Evolutionary conservation across 192 early-diverging fungal species (phyloP).

Genomic region (Backusella macrospora): DNA sequence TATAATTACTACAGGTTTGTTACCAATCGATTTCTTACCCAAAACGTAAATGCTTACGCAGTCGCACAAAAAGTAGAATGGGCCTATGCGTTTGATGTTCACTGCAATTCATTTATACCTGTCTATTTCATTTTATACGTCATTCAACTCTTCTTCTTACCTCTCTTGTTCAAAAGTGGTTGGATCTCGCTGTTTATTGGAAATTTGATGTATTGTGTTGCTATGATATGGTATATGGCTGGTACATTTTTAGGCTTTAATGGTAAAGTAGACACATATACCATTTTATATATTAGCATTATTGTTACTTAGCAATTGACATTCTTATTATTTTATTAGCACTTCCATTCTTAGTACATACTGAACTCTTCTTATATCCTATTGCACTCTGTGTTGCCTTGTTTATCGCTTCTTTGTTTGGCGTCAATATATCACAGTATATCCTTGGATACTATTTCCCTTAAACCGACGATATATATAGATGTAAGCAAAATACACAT

Average conservation of each 20-base stretch:
- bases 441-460: not conserved
- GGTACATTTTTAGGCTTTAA: slow-evolving; percentile 94
- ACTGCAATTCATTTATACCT: slow-evolving; percentile 95
- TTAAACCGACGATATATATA: not conserved
- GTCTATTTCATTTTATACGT: slow-evolving; percentile 88
- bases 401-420: slow-evolving; percentile 68
- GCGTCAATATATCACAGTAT: slow-evolving; percentile 61
- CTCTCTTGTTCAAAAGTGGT: slow-evolving; percentile 72
- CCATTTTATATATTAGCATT: not conserved
- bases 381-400: slow-evolving; percentile 69
- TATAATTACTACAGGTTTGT: slow-evolving; percentile 51
- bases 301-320: not conserved
- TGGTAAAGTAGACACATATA: slow-evolving; percentile 53
- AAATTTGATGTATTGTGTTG: slow-evolving; percentile 85
- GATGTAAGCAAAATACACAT: not conserved
- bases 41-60: slow-evolving; percentile 70
- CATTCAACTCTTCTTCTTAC: slow-evolving; percentile 91
- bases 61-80: slow-evolving; percentile 91
- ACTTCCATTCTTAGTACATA: slow-evolving; percentile 90
- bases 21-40: slow-evolving; percentile 83
- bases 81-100: slow-evolving; percentile 96
- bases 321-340: slow-evolving; percentile 48
- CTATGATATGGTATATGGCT: slow-evolving; percentile 79
- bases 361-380: slow-evolving; percentile 89
- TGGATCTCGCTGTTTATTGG: slow-evolving; percentile 87